Base-by-base conservation (phyloP, 2,329 filamentous ascomycete genomes). In the Tolypocladium endophyticum region DNA sequence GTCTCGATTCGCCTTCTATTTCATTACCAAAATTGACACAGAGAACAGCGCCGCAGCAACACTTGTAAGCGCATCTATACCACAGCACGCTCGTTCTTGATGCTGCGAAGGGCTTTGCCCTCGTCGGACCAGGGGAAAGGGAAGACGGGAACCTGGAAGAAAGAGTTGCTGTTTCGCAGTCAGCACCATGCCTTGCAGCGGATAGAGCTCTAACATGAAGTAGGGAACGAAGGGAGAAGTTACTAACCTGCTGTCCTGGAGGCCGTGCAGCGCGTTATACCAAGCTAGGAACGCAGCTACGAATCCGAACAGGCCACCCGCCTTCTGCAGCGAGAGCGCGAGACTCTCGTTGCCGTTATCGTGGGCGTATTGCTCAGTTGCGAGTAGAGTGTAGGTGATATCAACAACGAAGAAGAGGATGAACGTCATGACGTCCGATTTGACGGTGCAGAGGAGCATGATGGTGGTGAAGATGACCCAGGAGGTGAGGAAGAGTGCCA, bases 111-210 rank as follows among this genome's bases (percentile, higher is more conserved):
- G 73, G 85, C 81, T 63, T 82, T 83, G 58, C 85, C 89, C 76
- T 88, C 88, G 68, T 89, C 87, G 43, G 89, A 93, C 93, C 93
- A 97, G 58, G 92, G 93, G 82, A 97, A 95, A 81, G 96, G 92
- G 68, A 89, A 87, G 64, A 97, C 92, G 57, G 92, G 93, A 63
- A 96, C 85, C 73, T 94, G 81, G 81, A 96, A 94, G 86, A 96
- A 96, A 35, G 83, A 87, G 76, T 87, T 87, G 79, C 90, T 94
- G 69, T 62, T 47, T 53, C 59, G 8, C 56, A n/a, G 70, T 79
- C 71, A 79, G 73, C 61, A n/a, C 28, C 61, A 55, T 54, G 30
- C 6, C 8, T 28, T 4, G 25, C 28, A 18, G 28, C 23, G 28
- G 50, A n/a, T 28, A 53, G 3, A 20, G 28, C 57, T n/a, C 39